Evolutionary conservation across 805 yeast genomes (phyloP).

Genomic region (Metschnikowia peoriensis): DNA sequence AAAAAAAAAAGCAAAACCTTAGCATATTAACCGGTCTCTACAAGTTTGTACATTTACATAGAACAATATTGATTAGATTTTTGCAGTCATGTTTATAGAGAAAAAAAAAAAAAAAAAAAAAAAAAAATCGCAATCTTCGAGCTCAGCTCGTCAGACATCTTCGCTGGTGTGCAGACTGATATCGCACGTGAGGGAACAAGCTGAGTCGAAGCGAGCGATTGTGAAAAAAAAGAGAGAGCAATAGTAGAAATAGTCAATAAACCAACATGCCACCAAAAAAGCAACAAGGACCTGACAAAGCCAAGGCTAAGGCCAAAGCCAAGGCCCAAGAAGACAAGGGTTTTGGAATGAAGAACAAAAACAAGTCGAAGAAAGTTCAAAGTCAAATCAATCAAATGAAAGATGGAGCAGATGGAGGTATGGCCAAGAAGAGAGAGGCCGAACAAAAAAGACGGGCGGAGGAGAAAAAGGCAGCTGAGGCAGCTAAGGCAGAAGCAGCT

Average conservation of each 20-base stretch:
- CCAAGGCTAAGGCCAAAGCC: slow-evolving; percentile 64
- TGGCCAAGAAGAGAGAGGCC: slow-evolving; percentile 70
- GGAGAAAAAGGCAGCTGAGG: slow-evolving; percentile 88
- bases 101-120: too few relatives aligned
- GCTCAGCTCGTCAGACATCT: not conserved
- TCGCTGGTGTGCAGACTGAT: slow-evolving; percentile 8
- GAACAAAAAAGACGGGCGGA: slow-evolving; percentile 64
- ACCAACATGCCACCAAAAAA: slow-evolving; percentile 75
- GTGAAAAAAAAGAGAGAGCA: slow-evolving; percentile 11
- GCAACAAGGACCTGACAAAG: slow-evolving; percentile 52
- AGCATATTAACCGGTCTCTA: not conserved
- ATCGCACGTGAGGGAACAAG: slow-evolving; percentile 8
- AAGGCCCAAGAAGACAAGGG: slow-evolving; percentile 79
- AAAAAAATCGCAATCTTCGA: not conserved
- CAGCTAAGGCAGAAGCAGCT: slow-evolving; percentile 84
- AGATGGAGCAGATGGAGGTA: slow-evolving; percentile 45
- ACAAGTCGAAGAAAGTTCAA: slow-evolving; percentile 86
- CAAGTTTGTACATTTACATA: not conserved
- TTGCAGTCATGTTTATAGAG: too few relatives aligned
- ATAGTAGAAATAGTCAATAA: not conserved
- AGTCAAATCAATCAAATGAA: slow-evolving; percentile 48
- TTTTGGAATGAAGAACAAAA: slow-evolving; percentile 93
- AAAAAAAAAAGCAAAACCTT: slow-evolving; percentile 10
- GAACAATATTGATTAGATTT: too few relatives aligned
- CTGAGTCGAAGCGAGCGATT: slow-evolving; percentile 10